Base-by-base conservation (phyloP, 306 rosid genomes). In the Glycyrrhiza uralensis region DNA sequence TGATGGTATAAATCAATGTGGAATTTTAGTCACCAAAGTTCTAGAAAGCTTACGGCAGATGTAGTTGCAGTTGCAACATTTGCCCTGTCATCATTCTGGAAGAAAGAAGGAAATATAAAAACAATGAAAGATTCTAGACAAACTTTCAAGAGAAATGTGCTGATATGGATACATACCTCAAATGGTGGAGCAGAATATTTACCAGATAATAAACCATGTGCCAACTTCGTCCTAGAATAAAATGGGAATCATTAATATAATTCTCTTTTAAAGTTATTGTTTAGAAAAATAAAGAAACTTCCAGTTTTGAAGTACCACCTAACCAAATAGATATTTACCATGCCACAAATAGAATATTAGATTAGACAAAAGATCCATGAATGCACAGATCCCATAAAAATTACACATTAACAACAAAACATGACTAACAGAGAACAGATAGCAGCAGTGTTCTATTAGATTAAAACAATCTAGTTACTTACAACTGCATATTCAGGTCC, bases 401-500 rank as follows among this genome's bases (percentile, higher is more conserved):
- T 22, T 15, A 62, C 26, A 42, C 5, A 44, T 23, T 12, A 9
- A 58, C 17, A 51, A 58, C 36, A 46, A 36, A 60, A 60, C 66
- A 35, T 18, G 67, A 60, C 47, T 11, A 72, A 30, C 18, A 24
- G 62, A 62, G 23, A 33, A 69, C 65, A 30, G 69, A 52, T 42
- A 6, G 4, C 26, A 18, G 73, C 64, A 45, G 69, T 18, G 35
- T 24, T 32, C 18, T 33, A 23, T 36, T 24, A 67, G 24, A 29
- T 13, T 41, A 51, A 32, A 23, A 63, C 56, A 51, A 5, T 5
- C 15, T 17, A 65, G 45, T 60, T 36, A 66, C 80, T 66, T 82
- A 90, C 96, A 90, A 64, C 69, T 87, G 97, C 93, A 82, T 89
- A 82, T 85, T 89, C 60, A 94, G 83, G 89, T 94, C 98, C 6